A percentile compares a stretch with the other conserved stretches of the same genome.
phyloP scores from a whole-genome alignment of 164 flowering plant genomes.

The Cinnamomum chago region DNA sequence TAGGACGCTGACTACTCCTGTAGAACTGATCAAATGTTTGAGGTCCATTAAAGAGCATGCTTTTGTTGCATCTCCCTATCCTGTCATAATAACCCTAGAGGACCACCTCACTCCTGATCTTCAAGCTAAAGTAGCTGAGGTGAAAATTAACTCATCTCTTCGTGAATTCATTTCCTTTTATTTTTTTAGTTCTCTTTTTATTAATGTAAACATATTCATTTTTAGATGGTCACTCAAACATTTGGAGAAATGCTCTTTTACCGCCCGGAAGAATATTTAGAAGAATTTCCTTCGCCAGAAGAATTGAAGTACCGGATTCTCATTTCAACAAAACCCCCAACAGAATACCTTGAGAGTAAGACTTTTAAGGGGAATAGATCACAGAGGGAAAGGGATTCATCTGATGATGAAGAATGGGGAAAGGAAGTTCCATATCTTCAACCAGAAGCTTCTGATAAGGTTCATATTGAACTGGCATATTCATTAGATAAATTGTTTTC shows the following conservation, averaged over 20 bases:
- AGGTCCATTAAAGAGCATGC: conserved; percentile 65
- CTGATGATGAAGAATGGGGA: conserved; percentile 40
- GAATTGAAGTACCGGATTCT: conserved; percentile 52
- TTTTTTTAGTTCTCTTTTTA: background rate
- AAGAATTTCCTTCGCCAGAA: conserved; percentile 76
- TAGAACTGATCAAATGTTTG: conserved; percentile 60
- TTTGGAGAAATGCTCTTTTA: conserved; percentile 67
- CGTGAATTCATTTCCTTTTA: background rate
- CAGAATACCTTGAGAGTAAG: conserved; percentile 43
- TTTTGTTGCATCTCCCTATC: conserved; percentile 53
- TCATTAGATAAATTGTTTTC: background rate
- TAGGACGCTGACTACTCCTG: conserved; percentile 70
- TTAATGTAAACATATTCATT: background rate
- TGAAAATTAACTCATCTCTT: conserved; percentile 11
- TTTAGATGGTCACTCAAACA: conserved; percentile 59
- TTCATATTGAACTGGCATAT: conserved; percentile 2
- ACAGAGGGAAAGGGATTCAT: conserved; percentile 27
- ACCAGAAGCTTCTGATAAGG: conserved; percentile 26
- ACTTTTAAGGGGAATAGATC: conserved; percentile 17
- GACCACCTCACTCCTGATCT: conserved; percentile 71
- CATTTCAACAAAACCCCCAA: conserved; percentile 90
- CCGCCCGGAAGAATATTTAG: conserved; percentile 45
- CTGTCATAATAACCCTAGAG: conserved; percentile 70
- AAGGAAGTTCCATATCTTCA: conserved; percentile 29
- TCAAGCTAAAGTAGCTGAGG: conserved; percentile 78